Base-by-base conservation (phyloP, 148 eudicot species). In the Rhododendron williamsianum region DNA sequence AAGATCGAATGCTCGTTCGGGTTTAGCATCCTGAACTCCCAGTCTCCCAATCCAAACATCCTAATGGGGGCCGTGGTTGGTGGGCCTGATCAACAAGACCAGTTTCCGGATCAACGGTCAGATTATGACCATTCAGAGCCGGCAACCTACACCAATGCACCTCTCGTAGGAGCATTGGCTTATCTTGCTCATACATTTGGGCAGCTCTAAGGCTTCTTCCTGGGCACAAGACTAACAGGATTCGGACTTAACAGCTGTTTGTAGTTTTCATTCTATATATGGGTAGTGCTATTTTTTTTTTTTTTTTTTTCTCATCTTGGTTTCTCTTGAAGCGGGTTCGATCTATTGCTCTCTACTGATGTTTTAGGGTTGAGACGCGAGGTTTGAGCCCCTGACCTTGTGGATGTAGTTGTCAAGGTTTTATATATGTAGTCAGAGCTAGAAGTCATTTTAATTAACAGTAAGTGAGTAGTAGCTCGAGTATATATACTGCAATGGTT, bases 81-180 rank as follows among this genome's bases (percentile, higher is more conserved):
- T 27, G 98, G 98, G 63, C 96, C 98, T 1, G 95, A 95, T 77
- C 86, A 87, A 65, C 86, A 88, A 45, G 98, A 95, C 45, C 82
- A 72, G 33, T 95, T 93, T 91, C 92, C 89, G 0, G 98, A 95
- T 90, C 56, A 92, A 60, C 86, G 96, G 85, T 88, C 95, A 0
- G 94, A 95, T 90, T 95, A 95, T 58, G 93, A 86, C 85, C 96
- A 95, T 58, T 94, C 96, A 0, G 98, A 95, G 82, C 98, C 96
- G 0, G 90, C 98, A 45, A 95, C 98, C 0, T 95, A 95, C 48
- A 91, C 89, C 65, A 95, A 91, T 79, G 95, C 98, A n/a, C 96
- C 98, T 18, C 93, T 93, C 38, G 98, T 95, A 21, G 98, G 98
- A 23, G 82, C 98, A 80, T 77, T 94, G 73, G 95, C 98, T 83